Evolutionary conservation across 2,329 filamentous ascomycete species (phyloP), one percentile per base, ranked within the genome.

Genomic region (Arthrobotrys sinensis): DNA sequence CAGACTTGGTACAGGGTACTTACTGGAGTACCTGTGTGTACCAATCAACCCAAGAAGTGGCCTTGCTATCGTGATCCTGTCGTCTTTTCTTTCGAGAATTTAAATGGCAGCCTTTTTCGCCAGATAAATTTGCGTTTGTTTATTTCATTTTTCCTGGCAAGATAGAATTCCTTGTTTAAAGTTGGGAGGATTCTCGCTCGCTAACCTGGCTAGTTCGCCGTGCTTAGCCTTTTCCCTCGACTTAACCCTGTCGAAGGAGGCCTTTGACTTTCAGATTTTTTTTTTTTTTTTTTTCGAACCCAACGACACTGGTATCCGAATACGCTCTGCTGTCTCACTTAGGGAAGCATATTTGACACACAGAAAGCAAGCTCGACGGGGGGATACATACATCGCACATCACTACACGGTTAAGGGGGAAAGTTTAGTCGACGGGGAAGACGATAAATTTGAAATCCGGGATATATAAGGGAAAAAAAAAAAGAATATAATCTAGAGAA

Each of bases 1-100:
- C 60, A 48, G 66, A 71, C 60, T 60, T 69, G 73, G 66, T 77
- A 71, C 66, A 63, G 55, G 55, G 55, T 75, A 43, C 28, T 50
- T 50, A 12, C n/a, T 19, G 14, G 24, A 34, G 24, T 32, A 45
- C 40, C n/a, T 24, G 28, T 53, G 65, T 65, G 55, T 62, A 60
- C 66, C 65, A 53, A 62, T 40, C 48, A 40, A 36, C 19, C 71
- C 53, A 76, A 68, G 40, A 46, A 40, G 57, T 55, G 24, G 45
- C 60, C 50, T 73, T 76, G 65, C 48, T 76, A 77, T 71, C 73
- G 43, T 71, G 60, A 63, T 63, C 60, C 72, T 46, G 50, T 69
- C 55, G 24, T n/a, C 43, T 14, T 52, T 57, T 60, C 38, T 50
- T 43, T 32, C 40, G 34, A 45, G 52, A 38, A 60, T 70, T 76